These are phyloP conservation scores for Mycena maculata DNA, from an alignment of 768 basidiomycete genomes.

Conservation along the genomic window DNA sequence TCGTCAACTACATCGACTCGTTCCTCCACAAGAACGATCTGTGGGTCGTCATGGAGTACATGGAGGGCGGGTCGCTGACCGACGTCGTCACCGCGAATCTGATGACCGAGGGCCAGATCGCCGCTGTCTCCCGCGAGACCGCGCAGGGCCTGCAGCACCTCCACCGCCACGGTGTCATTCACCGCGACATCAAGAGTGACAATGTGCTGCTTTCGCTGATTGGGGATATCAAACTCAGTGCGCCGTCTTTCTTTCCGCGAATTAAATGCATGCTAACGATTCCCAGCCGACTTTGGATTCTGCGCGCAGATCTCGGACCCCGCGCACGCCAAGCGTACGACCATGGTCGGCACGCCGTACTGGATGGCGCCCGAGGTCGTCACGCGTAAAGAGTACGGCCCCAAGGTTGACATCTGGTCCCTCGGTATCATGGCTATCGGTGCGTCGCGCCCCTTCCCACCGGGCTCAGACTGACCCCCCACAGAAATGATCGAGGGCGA, in stretches of 20 bases:
- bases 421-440: conserved; percentile 97
- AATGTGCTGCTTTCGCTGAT: conserved; percentile 93
- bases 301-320: conserved; percentile 95
- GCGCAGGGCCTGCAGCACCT: conserved; percentile 94
- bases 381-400: conserved; percentile 96
- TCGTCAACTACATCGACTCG: conserved; percentile 99
- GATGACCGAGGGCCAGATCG: conserved; percentile 99
- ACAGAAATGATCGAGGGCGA: conserved; percentile 98
- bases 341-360: conserved; percentile 98
- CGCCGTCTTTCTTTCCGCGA: conserved; percentile 42
- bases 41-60: conserved; percentile 99
- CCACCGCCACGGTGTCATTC: conserved; percentile 96
- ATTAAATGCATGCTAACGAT: conserved; percentile 9
- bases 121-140: conserved; percentile 94
- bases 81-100: conserved; percentile 96
- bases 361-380: conserved; percentile 99
- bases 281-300: conserved; percentile 95
- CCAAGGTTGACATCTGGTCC: conserved; percentile 99
- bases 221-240: conserved; percentile 98
- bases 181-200: conserved; percentile 99
- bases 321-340: conserved; percentile 92
- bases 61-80: conserved; percentile 96
- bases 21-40: conserved; percentile 98
- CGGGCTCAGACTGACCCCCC: neutral
- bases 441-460: conserved; percentile 46